A percentile compares a stretch with the other conserved stretches of the same genome.
Conservation (phyloP, 1,284 basidiomycete species). For the Schizophyllum amplum region DNA sequence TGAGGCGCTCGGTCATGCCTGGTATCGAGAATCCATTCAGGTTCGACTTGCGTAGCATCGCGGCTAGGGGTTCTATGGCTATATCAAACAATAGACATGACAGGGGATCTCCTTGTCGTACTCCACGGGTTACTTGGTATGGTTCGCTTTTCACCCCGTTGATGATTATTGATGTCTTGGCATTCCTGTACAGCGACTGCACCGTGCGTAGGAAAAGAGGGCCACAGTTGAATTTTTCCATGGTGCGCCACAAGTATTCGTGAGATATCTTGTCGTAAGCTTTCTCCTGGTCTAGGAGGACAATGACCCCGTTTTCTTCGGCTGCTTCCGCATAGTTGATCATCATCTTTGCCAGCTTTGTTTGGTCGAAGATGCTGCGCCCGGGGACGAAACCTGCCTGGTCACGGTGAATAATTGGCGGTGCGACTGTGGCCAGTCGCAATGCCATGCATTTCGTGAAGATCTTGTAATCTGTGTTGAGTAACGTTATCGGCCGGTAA, state of each 20-base stretch:
- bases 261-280: conserved; percentile 18
- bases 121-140: conserved; percentile 16
- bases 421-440: conserved; percentile 10
- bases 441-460: conserved; percentile 12
- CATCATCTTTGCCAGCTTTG: conserved; percentile 11
- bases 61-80: conserved; percentile 19
- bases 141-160: conserved; percentile 13
- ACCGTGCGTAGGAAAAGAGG: conserved; percentile 9
- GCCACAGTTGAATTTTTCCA: conserved; percentile 11
- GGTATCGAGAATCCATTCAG: conserved; percentile 16
- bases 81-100: conserved; percentile 27
- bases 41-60: conserved; percentile 11
- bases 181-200: conserved; percentile 15
- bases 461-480: conserved; percentile 13
- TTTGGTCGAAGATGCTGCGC: conserved; percentile 16
- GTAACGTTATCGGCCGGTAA: conserved; percentile 10
- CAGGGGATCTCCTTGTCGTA: conserved; percentile 20
- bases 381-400: conserved; percentile 19
- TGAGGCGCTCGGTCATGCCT: conserved; percentile 3
- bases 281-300: conserved; percentile 20
- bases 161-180: conserved; percentile 11
- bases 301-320: conserved; percentile 14
- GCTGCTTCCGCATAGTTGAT: conserved; percentile 14
- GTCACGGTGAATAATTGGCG: conserved; percentile 10
- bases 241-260: conserved; percentile 15